Percentiles rank a stretch among this genome's conserved stretches.
phyloP scores from a whole-genome alignment of 257 asterid species.

The Coffea canephora region DNA sequence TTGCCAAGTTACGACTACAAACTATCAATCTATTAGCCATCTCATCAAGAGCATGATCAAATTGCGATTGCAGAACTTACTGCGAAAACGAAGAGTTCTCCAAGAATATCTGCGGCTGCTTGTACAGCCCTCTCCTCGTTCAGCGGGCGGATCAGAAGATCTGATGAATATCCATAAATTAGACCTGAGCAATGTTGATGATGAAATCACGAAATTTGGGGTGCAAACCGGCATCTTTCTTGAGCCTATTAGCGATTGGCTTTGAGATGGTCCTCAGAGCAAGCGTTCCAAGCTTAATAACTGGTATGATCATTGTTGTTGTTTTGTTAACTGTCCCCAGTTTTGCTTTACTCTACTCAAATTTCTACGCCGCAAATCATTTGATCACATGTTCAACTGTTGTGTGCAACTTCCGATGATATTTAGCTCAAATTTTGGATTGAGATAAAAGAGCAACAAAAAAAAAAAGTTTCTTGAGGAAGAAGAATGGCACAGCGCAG shows the following conservation, averaged over 20 bases:
- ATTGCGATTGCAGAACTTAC: conserved; percentile 25
- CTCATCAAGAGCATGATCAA: not conserved
- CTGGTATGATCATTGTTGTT: conserved; percentile 49
- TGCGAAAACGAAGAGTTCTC: conserved; percentile 66
- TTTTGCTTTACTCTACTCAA: not conserved
- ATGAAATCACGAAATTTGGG: conserved; percentile 67
- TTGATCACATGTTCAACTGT: not conserved
- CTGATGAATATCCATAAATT: conserved; percentile 54
- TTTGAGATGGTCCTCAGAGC: conserved; percentile 67
- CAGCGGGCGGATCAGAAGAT: conserved; percentile 72
- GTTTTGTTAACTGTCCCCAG: not conserved
- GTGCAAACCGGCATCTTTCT: conserved; percentile 62
- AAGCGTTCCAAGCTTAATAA: conserved; percentile 71
- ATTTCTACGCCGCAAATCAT: not conserved
- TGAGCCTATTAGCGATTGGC: conserved; percentile 71
- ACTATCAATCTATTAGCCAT: no score
- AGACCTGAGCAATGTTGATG: conserved; percentile 75
- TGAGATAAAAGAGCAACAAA: not conserved
- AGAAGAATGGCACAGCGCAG: not conserved
- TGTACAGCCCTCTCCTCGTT: conserved; percentile 85
- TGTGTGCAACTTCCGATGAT: not conserved
- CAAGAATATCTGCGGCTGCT: conserved; percentile 78
- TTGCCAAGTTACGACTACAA: not conserved
- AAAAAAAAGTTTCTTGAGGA: not conserved
- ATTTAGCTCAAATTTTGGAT: not conserved